Evolutionary conservation across 768 basidiomycete species (phyloP).

Genomic region (Tulasnella sp.): DNA sequence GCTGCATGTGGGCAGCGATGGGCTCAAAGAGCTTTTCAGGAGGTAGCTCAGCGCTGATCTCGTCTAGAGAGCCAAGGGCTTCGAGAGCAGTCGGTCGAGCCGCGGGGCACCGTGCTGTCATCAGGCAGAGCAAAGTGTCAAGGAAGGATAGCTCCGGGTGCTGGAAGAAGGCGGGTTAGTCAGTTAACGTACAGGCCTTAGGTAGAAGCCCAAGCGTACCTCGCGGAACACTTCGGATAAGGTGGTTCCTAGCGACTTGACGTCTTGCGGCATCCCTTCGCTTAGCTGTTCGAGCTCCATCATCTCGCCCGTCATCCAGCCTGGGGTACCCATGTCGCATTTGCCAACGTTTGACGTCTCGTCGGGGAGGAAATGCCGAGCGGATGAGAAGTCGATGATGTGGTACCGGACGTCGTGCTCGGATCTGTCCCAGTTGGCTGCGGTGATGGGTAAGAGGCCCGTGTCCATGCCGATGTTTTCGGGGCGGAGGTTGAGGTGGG

Average conservation of each 20-base stretch:
- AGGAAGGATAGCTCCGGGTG: background rate
- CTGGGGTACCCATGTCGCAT: background rate
- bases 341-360: background rate
- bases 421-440: conserved; percentile 11
- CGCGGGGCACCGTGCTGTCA: background rate
- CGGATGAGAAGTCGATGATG: conserved; percentile 1
- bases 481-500: background rate
- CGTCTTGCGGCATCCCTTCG: background rate
- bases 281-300: background rate
- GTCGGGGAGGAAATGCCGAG: background rate
- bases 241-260: conserved; percentile 3
- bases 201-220: background rate
- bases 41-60: background rate
- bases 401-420: conserved; percentile 9
- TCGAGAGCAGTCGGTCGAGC: conserved; percentile 1
- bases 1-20: background rate
- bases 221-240: background rate
- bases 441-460: background rate
- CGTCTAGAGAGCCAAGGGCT: background rate
- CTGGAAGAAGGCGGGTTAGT: background rate
- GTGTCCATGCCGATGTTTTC: conserved; percentile 12
- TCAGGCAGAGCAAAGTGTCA: background rate
- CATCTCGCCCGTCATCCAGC: background rate
- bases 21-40: conserved; percentile 2
- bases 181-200: background rate